Evolutionary conservation across 345 rosid species (phyloP).

Genomic region (Draba incana): DNA sequence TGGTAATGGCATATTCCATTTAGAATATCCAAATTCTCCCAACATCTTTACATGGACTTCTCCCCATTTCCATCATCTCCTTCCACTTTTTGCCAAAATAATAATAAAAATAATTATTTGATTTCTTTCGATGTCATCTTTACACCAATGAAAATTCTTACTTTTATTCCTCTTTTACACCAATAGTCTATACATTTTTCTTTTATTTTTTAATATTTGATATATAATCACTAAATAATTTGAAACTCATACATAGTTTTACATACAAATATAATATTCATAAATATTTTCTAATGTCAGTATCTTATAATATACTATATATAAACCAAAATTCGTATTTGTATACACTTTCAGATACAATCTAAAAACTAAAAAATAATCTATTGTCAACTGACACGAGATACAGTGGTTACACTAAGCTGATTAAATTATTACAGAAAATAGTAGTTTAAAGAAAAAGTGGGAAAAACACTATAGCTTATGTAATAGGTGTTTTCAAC

Average conservation of each 20-base stretch:
- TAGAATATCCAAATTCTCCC: conserved; percentile 45
- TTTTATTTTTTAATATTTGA: background rate
- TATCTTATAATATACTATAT: background rate
- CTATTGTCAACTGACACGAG: conserved; percentile 10
- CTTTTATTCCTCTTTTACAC: conserved; percentile 38
- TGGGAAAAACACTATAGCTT: conserved; percentile 35
- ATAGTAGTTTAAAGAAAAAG: conserved; percentile 5
- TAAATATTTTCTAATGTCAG: background rate
- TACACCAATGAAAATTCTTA: conserved; percentile 40
- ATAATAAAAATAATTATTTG: conserved; percentile 14
- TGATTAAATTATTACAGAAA: conserved; percentile 11
- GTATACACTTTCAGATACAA: conserved; percentile 5
- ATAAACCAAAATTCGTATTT: background rate
- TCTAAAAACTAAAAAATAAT: conserved; percentile 9
- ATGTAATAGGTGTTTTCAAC: conserved; percentile 34
- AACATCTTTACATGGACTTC: conserved; percentile 40
- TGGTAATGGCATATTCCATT: conserved; percentile 48
- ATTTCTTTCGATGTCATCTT: conserved; percentile 40
- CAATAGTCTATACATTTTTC: conserved; percentile 2
- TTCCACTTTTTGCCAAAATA: conserved; percentile 23
- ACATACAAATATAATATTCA: conserved; percentile 4
- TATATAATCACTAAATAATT: background rate
- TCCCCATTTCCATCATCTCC: conserved; percentile 40
- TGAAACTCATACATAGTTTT: background rate
- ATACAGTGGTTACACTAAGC: conserved; percentile 21